A percentile compares a stretch with the other conserved stretches of the same genome.
These are phyloP conservation scores for Pichia scutulata DNA, from an alignment of 805 yeast genomes.

Conservation along the genomic window DNA sequence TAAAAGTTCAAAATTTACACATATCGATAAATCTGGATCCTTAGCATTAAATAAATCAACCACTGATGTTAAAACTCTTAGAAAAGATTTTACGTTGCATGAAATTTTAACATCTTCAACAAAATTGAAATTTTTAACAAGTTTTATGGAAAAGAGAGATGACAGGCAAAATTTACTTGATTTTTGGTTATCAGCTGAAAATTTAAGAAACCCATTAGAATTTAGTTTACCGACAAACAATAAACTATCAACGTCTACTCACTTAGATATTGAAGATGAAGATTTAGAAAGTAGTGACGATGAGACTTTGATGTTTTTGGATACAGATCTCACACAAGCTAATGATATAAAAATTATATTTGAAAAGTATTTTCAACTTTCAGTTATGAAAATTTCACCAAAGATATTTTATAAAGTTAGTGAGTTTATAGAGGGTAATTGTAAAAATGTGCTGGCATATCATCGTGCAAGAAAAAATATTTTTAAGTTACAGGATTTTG, in stretches of 20 bases:
- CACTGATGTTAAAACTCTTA: background rate
- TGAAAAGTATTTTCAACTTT: conserved; percentile 32
- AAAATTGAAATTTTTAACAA: conserved; percentile 39
- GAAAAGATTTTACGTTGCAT: background rate
- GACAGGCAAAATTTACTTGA: conserved; percentile 40
- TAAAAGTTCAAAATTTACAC: background rate
- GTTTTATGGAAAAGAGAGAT: conserved; percentile 45
- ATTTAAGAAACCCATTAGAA: conserved; percentile 66
- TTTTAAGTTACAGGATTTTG: conserved; percentile 49
- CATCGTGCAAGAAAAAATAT: conserved; percentile 50
- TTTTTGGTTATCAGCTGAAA: conserved; percentile 61
- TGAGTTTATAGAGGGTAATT: conserved; percentile 26
- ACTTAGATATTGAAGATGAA: conserved; percentile 10
- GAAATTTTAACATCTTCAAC: conserved; percentile 4
- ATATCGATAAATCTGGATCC: background rate
- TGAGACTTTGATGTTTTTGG: conserved; percentile 10
- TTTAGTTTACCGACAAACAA: conserved; percentile 1
- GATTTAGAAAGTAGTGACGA: conserved; percentile 24
- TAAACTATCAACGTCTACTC: background rate
- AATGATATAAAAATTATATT: conserved; percentile 49
- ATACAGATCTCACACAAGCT: conserved; percentile 31
- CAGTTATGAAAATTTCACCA: conserved; percentile 24
- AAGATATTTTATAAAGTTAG: conserved; percentile 30
- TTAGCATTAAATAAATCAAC: background rate
- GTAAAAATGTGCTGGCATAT: conserved; percentile 30